A percentile compares a stretch with the other conserved stretches of the same genome.
Evolutionary conservation across 345 rosid genomes (phyloP).

Genomic region (Carallia pectinifolia): DNA sequence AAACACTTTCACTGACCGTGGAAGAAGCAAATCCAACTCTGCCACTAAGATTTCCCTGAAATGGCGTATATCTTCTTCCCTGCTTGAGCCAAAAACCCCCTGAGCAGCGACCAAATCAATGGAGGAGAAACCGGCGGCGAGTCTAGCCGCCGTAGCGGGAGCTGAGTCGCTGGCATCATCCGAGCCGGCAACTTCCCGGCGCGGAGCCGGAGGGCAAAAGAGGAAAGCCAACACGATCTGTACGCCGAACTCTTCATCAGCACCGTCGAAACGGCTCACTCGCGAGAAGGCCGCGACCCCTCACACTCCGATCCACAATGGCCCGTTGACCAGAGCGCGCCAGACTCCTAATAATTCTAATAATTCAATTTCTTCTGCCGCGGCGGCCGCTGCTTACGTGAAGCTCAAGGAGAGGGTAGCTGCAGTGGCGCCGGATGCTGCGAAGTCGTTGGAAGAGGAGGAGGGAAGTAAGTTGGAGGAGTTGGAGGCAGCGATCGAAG

Average conservation of each 20-base stretch:
- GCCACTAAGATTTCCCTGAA: slow-evolving; percentile 5
- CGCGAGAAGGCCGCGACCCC: slow-evolving; percentile 74
- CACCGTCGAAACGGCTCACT: slow-evolving; percentile 66
- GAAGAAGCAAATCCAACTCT: slow-evolving; percentile 8
- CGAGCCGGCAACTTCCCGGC: slow-evolving; percentile 60
- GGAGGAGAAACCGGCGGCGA: slow-evolving; percentile 37
- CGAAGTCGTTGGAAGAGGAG: slow-evolving; percentile 27
- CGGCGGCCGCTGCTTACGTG: slow-evolving; percentile 21
- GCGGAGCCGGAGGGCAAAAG: slow-evolving; percentile 69
- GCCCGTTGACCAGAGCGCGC: slow-evolving; percentile 93
- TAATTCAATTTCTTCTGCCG: slow-evolving; percentile 24
- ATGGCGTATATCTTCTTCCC: slow-evolving; percentile 9
- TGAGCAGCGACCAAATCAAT: slow-evolving; percentile 1
- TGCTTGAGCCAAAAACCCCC: not conserved
- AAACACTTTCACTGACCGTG: not conserved
- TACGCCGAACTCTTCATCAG: slow-evolving; percentile 44
- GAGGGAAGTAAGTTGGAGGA: slow-evolving; percentile 70
- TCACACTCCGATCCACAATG: slow-evolving; percentile 67
- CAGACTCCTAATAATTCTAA: slow-evolving; percentile 63
- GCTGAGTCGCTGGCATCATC: slow-evolving; percentile 49
- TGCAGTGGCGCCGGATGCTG: slow-evolving; percentile 17
- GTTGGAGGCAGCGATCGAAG: slow-evolving; percentile 69
- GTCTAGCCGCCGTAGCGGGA: slow-evolving; percentile 29
- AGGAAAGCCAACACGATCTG: slow-evolving; percentile 61
- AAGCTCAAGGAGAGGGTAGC: slow-evolving; percentile 31